Evolutionary conservation across 768 basidiomycete genomes (phyloP), one percentile per base, ranked within the genome.

Genomic region (Phaeolepiota aurea): DNA sequence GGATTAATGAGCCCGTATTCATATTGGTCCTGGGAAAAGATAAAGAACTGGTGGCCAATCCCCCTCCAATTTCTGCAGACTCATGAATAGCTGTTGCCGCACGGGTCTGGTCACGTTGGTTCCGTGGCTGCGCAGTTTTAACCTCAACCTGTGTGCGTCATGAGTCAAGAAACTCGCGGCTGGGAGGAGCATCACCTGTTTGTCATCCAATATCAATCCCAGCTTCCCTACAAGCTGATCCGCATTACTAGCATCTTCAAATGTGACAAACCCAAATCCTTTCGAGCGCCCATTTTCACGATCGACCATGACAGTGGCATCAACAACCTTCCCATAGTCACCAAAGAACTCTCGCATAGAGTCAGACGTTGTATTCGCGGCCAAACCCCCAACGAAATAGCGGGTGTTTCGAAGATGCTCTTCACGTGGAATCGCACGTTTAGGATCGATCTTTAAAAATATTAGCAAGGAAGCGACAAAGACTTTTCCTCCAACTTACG

Each of bases 71-170:
- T n/a, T n/a, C n/a, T n/a, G n/a, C n/a, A n/a, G n/a, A n/a, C n/a
- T n/a, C n/a, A n/a, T n/a, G n/a, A n/a, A n/a, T n/a, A n/a, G n/a
- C n/a, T n/a, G 32, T 47, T 41, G 46, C 42, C 50, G 48, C 64
- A 32, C 70, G 64, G n/a, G 62, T 63, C 57, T 74, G 74, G 34
- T 78, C 76, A 7, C 77, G 72, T 44, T 77, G 75, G 42, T 66
- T 76, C 40, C 83, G 72, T 2, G 84, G 82, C 53, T 87, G 85
- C 13, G 87, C 87, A 45, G 75, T 67, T 59, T 88, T 88, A 38
- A 89, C 82, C 58, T 89, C 87, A 50, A 90, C 84, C 86, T 88
- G n/a, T 28, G 35, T n/a, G n/a, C n/a, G n/a, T n/a, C n/a, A n/a
- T n/a, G n/a, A n/a, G n/a, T n/a, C n/a, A n/a, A n/a, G n/a, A n/a